A percentile compares a stretch with the other conserved stretches of the same genome.
These are phyloP conservation scores for Acacia acuminata DNA, from an alignment of 306 rosid genomes.

Conservation along the genomic window DNA sequence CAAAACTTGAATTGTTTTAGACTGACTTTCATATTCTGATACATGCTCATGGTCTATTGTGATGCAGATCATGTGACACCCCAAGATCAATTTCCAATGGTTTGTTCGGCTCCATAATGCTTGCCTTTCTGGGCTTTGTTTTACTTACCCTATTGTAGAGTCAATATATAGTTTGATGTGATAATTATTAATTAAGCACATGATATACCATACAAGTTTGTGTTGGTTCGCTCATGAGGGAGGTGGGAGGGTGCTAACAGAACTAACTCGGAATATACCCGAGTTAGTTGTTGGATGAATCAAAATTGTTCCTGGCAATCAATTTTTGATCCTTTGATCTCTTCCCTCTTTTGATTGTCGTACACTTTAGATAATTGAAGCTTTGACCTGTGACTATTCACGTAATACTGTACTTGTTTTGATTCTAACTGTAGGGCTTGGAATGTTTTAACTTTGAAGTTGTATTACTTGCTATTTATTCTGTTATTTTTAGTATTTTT, in stretches of 20 bases:
- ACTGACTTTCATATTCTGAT: constrained; percentile 39
- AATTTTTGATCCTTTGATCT: constrained; percentile 9
- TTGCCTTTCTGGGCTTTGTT: constrained; percentile 21
- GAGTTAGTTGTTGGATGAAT: constrained; percentile 19
- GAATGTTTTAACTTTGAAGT: constrained; percentile 18
- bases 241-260: constrained; percentile 22
- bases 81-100: constrained; percentile 53
- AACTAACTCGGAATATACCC: constrained; percentile 11
- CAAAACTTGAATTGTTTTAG: constrained; percentile 11
- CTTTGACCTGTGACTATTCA: constrained; percentile 6
- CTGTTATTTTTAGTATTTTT: not conserved
- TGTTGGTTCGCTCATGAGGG: constrained; percentile 11
- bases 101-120: constrained; percentile 37
- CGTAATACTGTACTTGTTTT: not conserved
- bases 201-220: not conserved
- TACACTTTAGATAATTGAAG: not conserved
- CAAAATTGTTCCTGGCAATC: constrained; percentile 22
- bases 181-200: constrained; percentile 12
- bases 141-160: constrained; percentile 8
- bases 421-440: constrained; percentile 4
- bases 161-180: constrained; percentile 12
- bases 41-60: constrained; percentile 35
- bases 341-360: constrained; percentile 4
- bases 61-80: constrained; percentile 53
- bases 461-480: constrained; percentile 8